These are phyloP conservation scores for Trametes meyenii DNA, from an alignment of 768 basidiomycete genomes.

Conservation along the genomic window DNA sequence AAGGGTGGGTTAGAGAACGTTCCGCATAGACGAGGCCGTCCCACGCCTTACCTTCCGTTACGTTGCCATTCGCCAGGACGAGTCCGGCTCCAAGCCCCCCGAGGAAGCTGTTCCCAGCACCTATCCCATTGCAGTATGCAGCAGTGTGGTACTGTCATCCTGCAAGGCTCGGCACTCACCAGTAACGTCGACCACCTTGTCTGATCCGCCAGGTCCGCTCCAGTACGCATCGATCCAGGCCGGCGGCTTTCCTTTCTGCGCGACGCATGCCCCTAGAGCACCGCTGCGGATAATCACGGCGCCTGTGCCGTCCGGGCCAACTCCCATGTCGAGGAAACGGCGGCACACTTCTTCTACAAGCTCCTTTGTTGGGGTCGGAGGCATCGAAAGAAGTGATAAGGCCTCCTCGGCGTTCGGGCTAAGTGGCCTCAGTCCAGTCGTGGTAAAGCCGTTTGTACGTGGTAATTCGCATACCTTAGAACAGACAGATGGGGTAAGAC, in stretches of 20 bases:
- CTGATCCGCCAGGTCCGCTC: constrained; percentile 43
- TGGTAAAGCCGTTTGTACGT: not conserved
- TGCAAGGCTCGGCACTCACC: constrained; percentile 43
- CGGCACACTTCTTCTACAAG: constrained; percentile 69
- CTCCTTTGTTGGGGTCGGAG: constrained; percentile 49
- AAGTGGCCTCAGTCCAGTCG: not conserved
- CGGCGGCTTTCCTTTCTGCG: constrained; percentile 43
- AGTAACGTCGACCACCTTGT: constrained; percentile 78
- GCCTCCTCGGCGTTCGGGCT: constrained; percentile 92
- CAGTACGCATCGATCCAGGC: constrained; percentile 81
- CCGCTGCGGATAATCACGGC: constrained; percentile 79
- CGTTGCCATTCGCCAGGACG: constrained; percentile 52
- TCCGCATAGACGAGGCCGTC: not conserved
- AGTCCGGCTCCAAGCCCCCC: constrained; percentile 84
- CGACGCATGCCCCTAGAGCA: constrained; percentile 68
- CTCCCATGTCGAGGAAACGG: constrained; percentile 61
- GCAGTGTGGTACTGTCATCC: constrained; percentile 5
- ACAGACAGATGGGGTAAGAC: constrained; percentile 64
- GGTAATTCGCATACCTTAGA: constrained; percentile 54
- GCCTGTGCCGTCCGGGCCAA: constrained; percentile 53
- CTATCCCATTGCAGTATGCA: constrained; percentile 39
- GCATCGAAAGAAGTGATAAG: constrained; percentile 60
- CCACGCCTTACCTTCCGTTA: constrained; percentile 60
- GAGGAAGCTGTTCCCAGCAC: constrained; percentile 90
- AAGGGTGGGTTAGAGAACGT: not conserved